Base-by-base conservation (phyloP, 208 protist species). In the Zelonia costaricensis region DNA sequence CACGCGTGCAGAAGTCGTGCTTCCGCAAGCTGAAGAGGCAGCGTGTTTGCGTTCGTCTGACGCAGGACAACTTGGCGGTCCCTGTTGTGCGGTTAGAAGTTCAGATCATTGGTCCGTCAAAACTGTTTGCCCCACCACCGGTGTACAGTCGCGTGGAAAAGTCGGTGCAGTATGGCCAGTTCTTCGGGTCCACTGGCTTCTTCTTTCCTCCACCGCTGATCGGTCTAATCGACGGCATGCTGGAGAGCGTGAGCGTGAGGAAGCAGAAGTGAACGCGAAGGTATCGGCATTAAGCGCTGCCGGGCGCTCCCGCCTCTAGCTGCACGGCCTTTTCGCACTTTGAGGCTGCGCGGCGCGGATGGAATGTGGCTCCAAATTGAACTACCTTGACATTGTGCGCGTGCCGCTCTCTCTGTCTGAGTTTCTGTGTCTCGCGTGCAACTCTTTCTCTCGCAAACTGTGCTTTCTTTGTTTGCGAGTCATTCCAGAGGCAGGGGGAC, bases 201-300 rank as follows among this genome's bases (percentile, higher is more conserved):
- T 84, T 94, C 57, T 94, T 75, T 55, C 85, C 88, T 15, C 88
- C 88, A 6, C 39, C 75, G 9, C 51, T 94, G 12, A 75, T 77
- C 22, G 65, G 59, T 10, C 78, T 88, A 45, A 42, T 94, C 20
- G 79, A 86, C 35, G 53, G 25, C 15, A 45, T 81, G 44, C 42
- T 81, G 7, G 55, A 63, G 25, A 16, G n/a, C 6, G 22, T 52
- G 4, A 42, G 35, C 0, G 40, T 58, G 13, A 74, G 75, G 15
- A 63, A 66, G 53, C 18, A 46, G 16, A 60, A 48, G n/a, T 48
- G 47, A 48, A 16, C n/a, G n/a, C n/a, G n/a, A 39, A 39, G 6
- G 35, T 39, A 6, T 39, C n/a, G n/a, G n/a, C n/a, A n/a, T n/a
- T n/a, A n/a, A n/a, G n/a, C n/a, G n/a, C n/a, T n/a, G n/a, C n/a